Percentiles rank a stretch among this genome's conserved stretches.
Evolutionary conservation across 225 moss, liverwort and hornwort genomes (phyloP).

Genomic region (Sphagnum contortum): DNA sequence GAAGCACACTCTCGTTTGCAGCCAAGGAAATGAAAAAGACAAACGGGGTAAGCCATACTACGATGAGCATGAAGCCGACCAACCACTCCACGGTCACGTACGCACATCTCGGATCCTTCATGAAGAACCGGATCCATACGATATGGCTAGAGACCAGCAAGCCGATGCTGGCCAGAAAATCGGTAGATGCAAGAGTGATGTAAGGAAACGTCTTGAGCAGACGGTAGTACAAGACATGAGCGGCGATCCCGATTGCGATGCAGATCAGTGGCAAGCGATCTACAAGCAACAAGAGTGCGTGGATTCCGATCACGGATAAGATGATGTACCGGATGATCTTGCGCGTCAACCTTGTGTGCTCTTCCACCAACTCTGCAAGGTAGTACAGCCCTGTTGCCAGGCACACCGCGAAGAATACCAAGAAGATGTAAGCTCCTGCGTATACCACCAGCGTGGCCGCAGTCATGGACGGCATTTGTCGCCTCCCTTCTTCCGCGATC

Average conservation of each 20-base stretch:
- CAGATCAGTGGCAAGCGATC: slow-evolving; percentile 69
- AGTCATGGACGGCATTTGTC: slow-evolving; percentile 52
- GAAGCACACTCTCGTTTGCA: slow-evolving; percentile 92
- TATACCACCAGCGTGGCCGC: slow-evolving; percentile 87
- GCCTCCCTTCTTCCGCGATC: no score
- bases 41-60: slow-evolving; percentile 88
- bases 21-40: slow-evolving; percentile 87
- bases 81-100: slow-evolving; percentile 81
- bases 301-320: slow-evolving; percentile 58
- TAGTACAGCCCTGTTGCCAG: slow-evolving; percentile 86
- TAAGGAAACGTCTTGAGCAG: slow-evolving; percentile 85
- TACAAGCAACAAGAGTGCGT: slow-evolving; percentile 54
- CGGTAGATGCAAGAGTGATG: slow-evolving; percentile 56
- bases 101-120: slow-evolving; percentile 74
- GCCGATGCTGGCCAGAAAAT: slow-evolving; percentile 68
- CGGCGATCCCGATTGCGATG: slow-evolving; percentile 51
- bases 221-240: slow-evolving; percentile 75
- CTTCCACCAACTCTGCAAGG: slow-evolving; percentile 91
- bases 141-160: slow-evolving; percentile 63
- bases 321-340: slow-evolving; percentile 71
- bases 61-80: slow-evolving; percentile 84
- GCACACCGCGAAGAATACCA: slow-evolving; percentile 87
- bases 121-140: slow-evolving; percentile 75
- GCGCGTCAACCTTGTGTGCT: slow-evolving; percentile 80
- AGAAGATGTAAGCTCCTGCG: slow-evolving; percentile 79